Evolutionary conservation across 2,329 filamentous ascomycete species (phyloP), one percentile per base, ranked within the genome.

Genomic region (Pseudopyricularia javanii): DNA sequence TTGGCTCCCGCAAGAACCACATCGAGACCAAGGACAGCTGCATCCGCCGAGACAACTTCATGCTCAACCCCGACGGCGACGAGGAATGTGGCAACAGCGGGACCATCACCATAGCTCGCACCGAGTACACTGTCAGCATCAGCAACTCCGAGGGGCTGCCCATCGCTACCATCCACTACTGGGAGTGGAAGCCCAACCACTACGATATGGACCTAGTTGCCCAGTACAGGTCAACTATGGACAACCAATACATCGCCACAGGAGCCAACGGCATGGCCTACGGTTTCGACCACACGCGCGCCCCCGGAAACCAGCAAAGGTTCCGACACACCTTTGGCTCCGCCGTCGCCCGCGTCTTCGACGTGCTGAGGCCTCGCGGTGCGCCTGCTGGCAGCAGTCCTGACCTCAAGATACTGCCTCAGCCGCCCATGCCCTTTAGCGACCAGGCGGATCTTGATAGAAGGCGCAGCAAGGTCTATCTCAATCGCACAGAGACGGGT

Each of bases 111-210:
- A 75, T 96, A 1, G 90, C 89, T 28, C 81, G 88, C 51, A 89
- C 88, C 37, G 90, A 96, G 66, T 98, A 98, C 68, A 91, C 81
- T 6, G 85, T 98, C 55, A 82, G 79, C 53, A 94, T 98, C 47
- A 85, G 90, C 58, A 84, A 88, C 55, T 83, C 77, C 37, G 79
- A 85, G 59, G 84, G 85, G 1, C 80, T 85, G 55, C 80, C 82
- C 7, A 85, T 98, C 56, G 95, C 90, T 62, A 95, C 88, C 0
- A 80, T 98, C 59, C 91, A 83, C 58, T 98, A 94, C 64, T 86
- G 89, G 11, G 93, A 98, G 66, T 98, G 93, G 93, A 84, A 83
- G 0, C 88, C 91, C 14, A 98, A 98, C 67, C 94, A 86, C 55
- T 87, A 84, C 56, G 91, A 98, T 66, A 80, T 80, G 57, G 93